Percentiles rank a stretch among this genome's conserved stretches.
These are phyloP conservation scores for Symmetrospora coprosmae DNA, from an alignment of 768 basidiomycete species.

Conservation along the genomic window DNA sequence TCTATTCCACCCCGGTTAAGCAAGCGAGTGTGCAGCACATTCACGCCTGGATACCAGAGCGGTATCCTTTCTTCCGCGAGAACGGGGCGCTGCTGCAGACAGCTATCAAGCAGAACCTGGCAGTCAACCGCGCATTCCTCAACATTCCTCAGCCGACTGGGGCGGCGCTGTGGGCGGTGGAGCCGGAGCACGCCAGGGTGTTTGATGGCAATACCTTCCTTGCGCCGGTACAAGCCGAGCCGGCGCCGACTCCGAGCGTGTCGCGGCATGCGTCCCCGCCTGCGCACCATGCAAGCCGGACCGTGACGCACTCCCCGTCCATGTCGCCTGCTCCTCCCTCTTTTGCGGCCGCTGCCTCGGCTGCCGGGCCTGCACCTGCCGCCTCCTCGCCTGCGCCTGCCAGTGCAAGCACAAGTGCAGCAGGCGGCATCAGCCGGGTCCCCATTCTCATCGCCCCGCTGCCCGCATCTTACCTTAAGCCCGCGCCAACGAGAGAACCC, in stretches of 20 bases:
- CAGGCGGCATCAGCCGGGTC: conserved; percentile 33
- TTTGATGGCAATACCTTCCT: conserved; percentile 34
- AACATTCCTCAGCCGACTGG: conserved; percentile 54
- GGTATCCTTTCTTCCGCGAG: conserved; percentile 77
- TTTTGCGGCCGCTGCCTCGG: background rate
- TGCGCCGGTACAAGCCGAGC: background rate
- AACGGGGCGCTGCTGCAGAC: conserved; percentile 61
- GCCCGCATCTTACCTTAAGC: conserved; percentile 45
- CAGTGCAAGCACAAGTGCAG: conserved; percentile 1
- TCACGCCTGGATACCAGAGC: conserved; percentile 75
- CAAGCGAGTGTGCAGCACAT: conserved; percentile 86
- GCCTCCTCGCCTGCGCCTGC: conserved; percentile 15
- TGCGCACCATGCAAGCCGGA: background rate
- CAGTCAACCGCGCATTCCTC: conserved; percentile 76
- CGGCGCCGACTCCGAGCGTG: no score
- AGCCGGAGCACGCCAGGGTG: conserved; percentile 44
- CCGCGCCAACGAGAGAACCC: conserved; percentile 41
- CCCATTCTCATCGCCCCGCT: conserved; percentile 60
- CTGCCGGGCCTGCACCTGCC: background rate
- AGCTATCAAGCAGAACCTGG: conserved; percentile 88
- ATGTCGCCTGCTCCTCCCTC: background rate
- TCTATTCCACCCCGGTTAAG: conserved; percentile 44
- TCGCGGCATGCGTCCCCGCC: no score
- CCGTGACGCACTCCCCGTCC: background rate
- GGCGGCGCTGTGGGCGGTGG: conserved; percentile 56